These are phyloP conservation scores for Malbranchea zuffiana DNA, from an alignment of 2,329 filamentous ascomycete genomes.

Conservation along the genomic window DNA sequence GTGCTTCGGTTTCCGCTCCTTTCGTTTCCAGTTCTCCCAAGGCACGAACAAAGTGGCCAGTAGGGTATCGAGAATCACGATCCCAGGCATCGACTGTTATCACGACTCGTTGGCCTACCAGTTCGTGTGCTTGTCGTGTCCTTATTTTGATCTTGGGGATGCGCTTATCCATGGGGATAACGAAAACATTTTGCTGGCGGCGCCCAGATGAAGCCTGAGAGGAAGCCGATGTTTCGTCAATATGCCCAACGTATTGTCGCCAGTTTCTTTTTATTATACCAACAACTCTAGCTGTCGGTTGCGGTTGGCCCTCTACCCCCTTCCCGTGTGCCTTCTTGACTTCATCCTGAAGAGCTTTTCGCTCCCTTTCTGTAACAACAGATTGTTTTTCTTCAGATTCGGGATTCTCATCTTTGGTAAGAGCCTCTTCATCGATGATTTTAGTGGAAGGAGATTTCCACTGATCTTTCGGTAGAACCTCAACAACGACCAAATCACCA, in stretches of 20 bases:
- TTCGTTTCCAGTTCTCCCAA: slow-evolving; percentile 92
- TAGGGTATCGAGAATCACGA: slow-evolving; percentile 79
- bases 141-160: slow-evolving; percentile 91
- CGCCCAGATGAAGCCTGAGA: slow-evolving; percentile 63
- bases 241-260: slow-evolving; percentile 94
- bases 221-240: slow-evolving; percentile 76
- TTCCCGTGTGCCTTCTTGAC: slow-evolving; percentile 75
- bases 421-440: slow-evolving; percentile 83
- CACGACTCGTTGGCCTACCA: slow-evolving; percentile 81
- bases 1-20: slow-evolving; percentile 90
- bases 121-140: slow-evolving; percentile 77
- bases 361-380: slow-evolving; percentile 80
- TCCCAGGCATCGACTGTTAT: slow-evolving; percentile 96
- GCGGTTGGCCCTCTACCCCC: slow-evolving; percentile 62
- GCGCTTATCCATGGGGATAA: slow-evolving; percentile 96
- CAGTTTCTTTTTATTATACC: slow-evolving; percentile 92
- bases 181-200: slow-evolving; percentile 83
- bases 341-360: slow-evolving; percentile 77
- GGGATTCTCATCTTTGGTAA: slow-evolving; percentile 89
- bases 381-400: slow-evolving; percentile 65
- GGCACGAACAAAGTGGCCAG: slow-evolving; percentile 87
- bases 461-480: slow-evolving; percentile 84
- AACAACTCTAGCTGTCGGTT: slow-evolving; percentile 85
- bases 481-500: slow-evolving; percentile 84
- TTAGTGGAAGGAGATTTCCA: slow-evolving; percentile 96